Evolutionary conservation across 257 asterid genomes (phyloP).

Genomic region (Hygrophila difformis): DNA sequence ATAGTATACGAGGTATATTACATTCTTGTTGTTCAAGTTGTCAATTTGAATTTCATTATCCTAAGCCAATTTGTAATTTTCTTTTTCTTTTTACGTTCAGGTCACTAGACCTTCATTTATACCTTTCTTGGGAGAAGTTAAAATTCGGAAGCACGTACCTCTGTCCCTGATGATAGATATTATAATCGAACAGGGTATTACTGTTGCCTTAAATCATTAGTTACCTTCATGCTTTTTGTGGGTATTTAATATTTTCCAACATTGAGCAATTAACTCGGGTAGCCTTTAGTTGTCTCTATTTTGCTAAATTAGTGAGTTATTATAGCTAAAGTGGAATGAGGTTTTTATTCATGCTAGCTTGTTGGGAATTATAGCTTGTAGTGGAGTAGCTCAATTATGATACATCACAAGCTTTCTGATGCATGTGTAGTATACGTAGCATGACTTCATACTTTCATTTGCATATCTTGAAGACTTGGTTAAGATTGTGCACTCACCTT

Average conservation of each 20-base stretch:
- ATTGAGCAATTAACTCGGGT: not conserved
- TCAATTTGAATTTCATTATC: not conserved
- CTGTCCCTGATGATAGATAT: conserved; percentile 47
- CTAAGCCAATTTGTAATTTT: conserved; percentile 10
- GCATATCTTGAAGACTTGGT: too few relatives aligned
- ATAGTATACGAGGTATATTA: conserved; percentile 48
- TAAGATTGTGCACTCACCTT: too few relatives aligned
- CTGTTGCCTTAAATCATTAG: too few relatives aligned
- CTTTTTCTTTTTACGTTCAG: conserved; percentile 20
- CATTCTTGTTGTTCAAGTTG: conserved; percentile 5
- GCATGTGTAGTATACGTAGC: too few relatives aligned
- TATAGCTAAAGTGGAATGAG: not conserved
- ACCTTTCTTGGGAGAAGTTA: conserved; percentile 48
- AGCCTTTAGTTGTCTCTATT: not conserved
- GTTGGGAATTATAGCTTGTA: not conserved
- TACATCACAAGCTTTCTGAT: not conserved
- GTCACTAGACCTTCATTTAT: conserved; percentile 65
- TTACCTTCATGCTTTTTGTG: too few relatives aligned
- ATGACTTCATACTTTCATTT: too few relatives aligned
- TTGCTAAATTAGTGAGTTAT: not conserved
- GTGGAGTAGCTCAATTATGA: not conserved
- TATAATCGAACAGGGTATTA: conserved; percentile 67
- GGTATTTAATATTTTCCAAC: too few relatives aligned
- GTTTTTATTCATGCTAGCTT: conserved; percentile 1
- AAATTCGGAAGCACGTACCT: conserved; percentile 55